These are phyloP conservation scores for Boletus tylopilopsis DNA, from an alignment of 768 basidiomycete genomes.

Conservation along the genomic window DNA sequence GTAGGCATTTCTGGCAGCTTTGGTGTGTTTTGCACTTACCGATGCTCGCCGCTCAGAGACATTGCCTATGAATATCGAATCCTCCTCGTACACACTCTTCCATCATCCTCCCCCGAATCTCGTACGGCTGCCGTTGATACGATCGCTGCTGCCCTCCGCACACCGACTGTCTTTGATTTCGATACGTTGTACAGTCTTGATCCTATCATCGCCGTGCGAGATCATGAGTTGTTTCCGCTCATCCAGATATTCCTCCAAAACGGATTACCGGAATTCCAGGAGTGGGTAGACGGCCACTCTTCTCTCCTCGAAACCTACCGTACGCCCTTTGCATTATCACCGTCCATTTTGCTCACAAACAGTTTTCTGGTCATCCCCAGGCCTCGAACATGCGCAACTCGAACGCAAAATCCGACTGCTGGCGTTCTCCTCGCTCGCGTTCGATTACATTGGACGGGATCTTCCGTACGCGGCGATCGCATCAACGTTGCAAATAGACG, in stretches of 20 bases:
- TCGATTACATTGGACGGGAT: constrained; percentile 69
- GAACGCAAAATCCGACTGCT: constrained; percentile 80
- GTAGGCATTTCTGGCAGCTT: constrained; percentile 43
- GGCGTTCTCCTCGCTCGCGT: constrained; percentile 72
- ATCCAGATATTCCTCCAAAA: constrained; percentile 69
- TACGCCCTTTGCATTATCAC: constrained; percentile 29
- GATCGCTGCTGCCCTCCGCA: constrained; percentile 61
- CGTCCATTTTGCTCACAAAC: background rate
- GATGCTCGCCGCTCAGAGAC: constrained; percentile 36
- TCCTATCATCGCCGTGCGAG: constrained; percentile 59
- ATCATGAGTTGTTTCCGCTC: constrained; percentile 71
- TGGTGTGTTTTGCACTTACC: background rate
- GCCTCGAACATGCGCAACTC: constrained; percentile 53
- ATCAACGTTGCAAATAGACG: constrained; percentile 58
- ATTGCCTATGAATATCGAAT: constrained; percentile 63
- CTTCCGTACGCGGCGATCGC: constrained; percentile 71
- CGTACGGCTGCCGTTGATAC: constrained; percentile 54
- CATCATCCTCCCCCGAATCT: constrained; percentile 48
- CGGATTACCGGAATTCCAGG: constrained; percentile 56
- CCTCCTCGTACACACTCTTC: constrained; percentile 57
- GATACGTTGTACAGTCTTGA: constrained; percentile 77
- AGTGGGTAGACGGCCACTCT: constrained; percentile 55
- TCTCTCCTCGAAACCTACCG: constrained; percentile 53
- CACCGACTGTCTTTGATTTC: constrained; percentile 73
- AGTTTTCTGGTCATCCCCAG: constrained; percentile 27